Percentiles rank a stretch among this genome's conserved stretches.
phyloP scores from a whole-genome alignment of 805 yeast genomes.

The Diddensiella caesifluorescens region DNA sequence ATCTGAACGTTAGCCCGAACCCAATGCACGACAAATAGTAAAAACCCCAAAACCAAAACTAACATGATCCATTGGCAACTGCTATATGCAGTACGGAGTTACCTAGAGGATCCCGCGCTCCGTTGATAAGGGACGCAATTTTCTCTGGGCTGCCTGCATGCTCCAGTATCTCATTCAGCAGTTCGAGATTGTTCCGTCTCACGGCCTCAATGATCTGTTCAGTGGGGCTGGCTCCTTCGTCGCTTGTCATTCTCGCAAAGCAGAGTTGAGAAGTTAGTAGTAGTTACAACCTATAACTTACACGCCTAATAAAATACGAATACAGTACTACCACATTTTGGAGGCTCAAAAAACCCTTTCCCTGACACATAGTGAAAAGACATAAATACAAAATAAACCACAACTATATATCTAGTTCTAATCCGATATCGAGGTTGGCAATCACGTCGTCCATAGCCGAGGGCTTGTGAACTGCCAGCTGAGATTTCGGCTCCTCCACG shows the following conservation, averaged over 20 bases:
- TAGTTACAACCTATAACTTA: not conserved
- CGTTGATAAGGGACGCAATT: conserved; percentile 54
- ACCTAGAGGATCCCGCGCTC: conserved; percentile 68
- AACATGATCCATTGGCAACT: conserved; percentile 66
- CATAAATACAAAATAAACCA: not conserved
- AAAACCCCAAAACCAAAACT: conserved; percentile 1
- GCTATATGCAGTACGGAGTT: conserved; percentile 80
- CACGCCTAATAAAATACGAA: not conserved
- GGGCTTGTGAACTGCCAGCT: conserved; percentile 20
- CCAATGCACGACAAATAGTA: not conserved
- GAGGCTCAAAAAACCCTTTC: no score
- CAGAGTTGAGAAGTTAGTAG: not conserved
- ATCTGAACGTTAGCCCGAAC: conserved; percentile 28
- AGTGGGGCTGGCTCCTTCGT: conserved; percentile 66
- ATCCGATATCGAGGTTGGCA: conserved; percentile 33
- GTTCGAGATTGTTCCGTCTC: conserved; percentile 79
- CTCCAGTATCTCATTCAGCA: conserved; percentile 51
- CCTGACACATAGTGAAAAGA: no score
- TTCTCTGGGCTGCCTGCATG: conserved; percentile 19
- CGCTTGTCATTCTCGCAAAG: conserved; percentile 11
- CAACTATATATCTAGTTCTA: conserved; percentile 32
- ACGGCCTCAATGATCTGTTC: conserved; percentile 85
- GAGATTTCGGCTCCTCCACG: no score
- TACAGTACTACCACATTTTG: not conserved
- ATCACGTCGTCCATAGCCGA: conserved; percentile 34